These are phyloP conservation scores for Aspergillus saccharolyticus DNA, from an alignment of 495 filamentous ascomycete genomes.

Conservation along the genomic window DNA sequence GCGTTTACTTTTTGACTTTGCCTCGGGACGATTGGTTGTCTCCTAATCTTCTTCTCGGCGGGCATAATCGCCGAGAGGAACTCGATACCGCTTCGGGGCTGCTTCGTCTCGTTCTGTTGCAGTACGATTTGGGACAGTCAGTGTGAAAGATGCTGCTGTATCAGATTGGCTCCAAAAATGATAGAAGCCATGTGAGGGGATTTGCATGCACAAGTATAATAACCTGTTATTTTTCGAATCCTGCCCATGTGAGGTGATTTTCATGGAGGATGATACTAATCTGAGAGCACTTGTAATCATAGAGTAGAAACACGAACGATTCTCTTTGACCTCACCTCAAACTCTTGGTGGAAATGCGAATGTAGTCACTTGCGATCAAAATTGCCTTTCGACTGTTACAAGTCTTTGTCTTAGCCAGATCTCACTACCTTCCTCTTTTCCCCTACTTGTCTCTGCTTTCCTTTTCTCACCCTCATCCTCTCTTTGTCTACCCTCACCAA, in stretches of 20 bases:
- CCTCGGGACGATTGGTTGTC: slow-evolving; percentile 11
- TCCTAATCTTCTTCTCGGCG: slow-evolving; percentile 9
- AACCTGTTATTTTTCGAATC: too few relatives aligned
- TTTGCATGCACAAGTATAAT: too few relatives aligned
- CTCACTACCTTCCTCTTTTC: neutral
- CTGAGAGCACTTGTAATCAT: too few relatives aligned
- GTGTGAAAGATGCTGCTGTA: slow-evolving; percentile 1
- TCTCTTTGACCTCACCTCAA: neutral
- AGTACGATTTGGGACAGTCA: slow-evolving; percentile 12
- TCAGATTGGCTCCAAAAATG: neutral
- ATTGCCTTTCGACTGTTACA: neutral
- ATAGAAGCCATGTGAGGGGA: neutral
- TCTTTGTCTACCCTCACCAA: neutral
- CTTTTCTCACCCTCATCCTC: neutral
- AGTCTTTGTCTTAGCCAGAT: neutral
- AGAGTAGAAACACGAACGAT: too few relatives aligned
- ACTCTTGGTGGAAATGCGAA: neutral
- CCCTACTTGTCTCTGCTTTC: neutral
- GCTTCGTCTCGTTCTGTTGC: slow-evolving; percentile 9
- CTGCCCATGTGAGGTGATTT: too few relatives aligned
- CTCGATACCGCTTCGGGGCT: slow-evolving; percentile 13
- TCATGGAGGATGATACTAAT: too few relatives aligned
- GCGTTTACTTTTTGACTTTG: slow-evolving; percentile 9
- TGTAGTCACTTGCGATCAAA: neutral
- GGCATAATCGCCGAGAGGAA: slow-evolving; percentile 13